Percentiles rank a stretch among this genome's conserved stretches.
Evolutionary conservation across 2,329 filamentous ascomycete genomes (phyloP).

Genomic region (Phialemonium atrogriseum): DNA sequence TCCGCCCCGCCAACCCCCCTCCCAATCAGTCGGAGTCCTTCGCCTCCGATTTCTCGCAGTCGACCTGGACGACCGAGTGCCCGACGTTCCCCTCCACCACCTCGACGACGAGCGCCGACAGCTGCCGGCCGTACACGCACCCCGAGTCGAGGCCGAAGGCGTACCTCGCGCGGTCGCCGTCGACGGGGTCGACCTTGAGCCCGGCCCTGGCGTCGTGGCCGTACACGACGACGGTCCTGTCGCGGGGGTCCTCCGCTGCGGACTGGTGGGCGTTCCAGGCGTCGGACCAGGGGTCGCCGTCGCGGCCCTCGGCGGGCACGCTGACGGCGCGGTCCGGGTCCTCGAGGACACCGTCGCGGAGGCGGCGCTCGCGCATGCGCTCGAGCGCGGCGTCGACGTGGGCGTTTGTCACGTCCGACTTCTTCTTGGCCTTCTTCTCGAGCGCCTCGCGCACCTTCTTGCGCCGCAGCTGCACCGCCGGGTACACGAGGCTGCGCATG

Average conservation of each 20-base stretch:
- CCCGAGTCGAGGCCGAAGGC: constrained; percentile 80
- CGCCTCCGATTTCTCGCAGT: constrained; percentile 21
- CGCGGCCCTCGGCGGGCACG: constrained; percentile 31
- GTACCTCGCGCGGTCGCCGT: constrained; percentile 39
- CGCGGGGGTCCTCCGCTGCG: constrained; percentile 7
- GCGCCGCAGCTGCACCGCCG: constrained; percentile 44
- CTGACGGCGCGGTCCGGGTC: constrained; percentile 10
- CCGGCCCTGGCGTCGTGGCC: constrained; percentile 76
- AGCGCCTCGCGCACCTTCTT: constrained; percentile 21
- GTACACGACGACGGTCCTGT: constrained; percentile 66
- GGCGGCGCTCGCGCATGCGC: constrained; percentile 8
- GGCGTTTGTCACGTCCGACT: constrained; percentile 8
- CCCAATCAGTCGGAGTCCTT: not conserved
- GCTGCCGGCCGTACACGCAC: constrained; percentile 65
- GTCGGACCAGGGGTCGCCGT: constrained; percentile 60
- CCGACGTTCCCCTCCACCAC: constrained; percentile 26
- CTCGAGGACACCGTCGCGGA: constrained; percentile 2
- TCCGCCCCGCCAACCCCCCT: too few species aligned
- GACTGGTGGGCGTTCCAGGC: constrained; percentile 44
- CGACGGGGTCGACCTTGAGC: constrained; percentile 30
- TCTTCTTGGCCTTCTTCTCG: constrained; percentile 22
- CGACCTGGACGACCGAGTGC: constrained; percentile 31
- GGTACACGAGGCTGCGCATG: constrained; percentile 69
- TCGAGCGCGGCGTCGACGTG: constrained; percentile 13
- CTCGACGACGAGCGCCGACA: constrained; percentile 73